Conservation (phyloP, 2,329 filamentous ascomycete species). For the Ophiosphaerella narmari region DNA sequence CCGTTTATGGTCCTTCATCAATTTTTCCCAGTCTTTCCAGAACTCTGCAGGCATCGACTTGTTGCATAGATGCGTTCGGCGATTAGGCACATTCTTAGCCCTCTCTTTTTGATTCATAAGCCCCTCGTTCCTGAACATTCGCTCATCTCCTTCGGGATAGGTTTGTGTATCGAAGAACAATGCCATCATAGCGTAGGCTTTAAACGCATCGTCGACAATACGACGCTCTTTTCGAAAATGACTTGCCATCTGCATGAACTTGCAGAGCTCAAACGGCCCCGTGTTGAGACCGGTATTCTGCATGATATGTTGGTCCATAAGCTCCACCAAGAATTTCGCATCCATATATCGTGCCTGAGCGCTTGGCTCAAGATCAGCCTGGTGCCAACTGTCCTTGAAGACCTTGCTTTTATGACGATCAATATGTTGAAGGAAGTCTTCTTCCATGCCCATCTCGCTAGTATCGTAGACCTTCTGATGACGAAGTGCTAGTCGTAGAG, state of each 20-base stretch:
- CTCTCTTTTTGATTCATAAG: constrained; percentile 50
- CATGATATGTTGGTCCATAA: constrained; percentile 30
- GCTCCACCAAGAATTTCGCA: constrained; percentile 43
- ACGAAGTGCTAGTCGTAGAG: constrained; percentile 16
- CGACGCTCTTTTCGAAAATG: constrained; percentile 24
- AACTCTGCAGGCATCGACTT: constrained; percentile 43
- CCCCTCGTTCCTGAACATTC: constrained; percentile 42
- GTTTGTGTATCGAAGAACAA: constrained; percentile 26
- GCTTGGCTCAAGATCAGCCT: constrained; percentile 50
- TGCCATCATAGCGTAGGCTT: constrained; percentile 25
- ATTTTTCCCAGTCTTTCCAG: constrained; percentile 45
- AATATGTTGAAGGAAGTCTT: constrained; percentile 36
- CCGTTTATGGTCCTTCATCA: constrained; percentile 20
- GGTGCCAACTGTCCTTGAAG: constrained; percentile 54
- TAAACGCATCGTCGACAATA: constrained; percentile 28
- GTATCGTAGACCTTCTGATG: constrained; percentile 15
- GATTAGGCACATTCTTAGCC: constrained; percentile 45
- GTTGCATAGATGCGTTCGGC: constrained; percentile 46
- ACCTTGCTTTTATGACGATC: constrained; percentile 44
- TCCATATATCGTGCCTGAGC: constrained; percentile 47
- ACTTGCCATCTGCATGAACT: constrained; percentile 22
- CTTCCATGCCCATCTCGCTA: constrained; percentile 13
- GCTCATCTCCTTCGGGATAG: constrained; percentile 44
- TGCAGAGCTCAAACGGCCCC: constrained; percentile 28
- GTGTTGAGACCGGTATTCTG: constrained; percentile 7